A percentile compares a stretch with the other conserved stretches of the same genome.
phyloP scores from a whole-genome alignment of 2,329 filamentous ascomycete genomes.

The Penicillium vulpinum region DNA sequence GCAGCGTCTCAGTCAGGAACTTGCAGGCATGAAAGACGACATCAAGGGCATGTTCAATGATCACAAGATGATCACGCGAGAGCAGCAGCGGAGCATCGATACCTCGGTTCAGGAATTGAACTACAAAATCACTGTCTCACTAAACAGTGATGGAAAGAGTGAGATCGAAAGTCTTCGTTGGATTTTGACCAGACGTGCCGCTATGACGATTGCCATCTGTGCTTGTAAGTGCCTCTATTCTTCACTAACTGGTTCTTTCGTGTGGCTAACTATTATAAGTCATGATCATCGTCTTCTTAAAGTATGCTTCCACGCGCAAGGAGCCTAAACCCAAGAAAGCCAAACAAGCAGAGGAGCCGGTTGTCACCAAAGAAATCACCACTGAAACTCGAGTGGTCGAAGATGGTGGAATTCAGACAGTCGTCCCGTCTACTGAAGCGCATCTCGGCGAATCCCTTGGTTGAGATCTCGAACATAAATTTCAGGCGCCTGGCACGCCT shows the following conservation, averaged over 20 bases:
- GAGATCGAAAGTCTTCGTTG: constrained; percentile 90
- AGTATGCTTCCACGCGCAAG: constrained; percentile 45
- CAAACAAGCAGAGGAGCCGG: constrained; percentile 33
- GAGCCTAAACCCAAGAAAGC: constrained; percentile 36
- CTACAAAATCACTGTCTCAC: constrained; percentile 88
- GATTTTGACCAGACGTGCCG: constrained; percentile 70
- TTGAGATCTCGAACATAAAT: constrained; percentile 12
- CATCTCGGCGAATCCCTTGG: constrained; percentile 35
- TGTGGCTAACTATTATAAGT: constrained; percentile 32
- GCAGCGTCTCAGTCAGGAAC: constrained; percentile 81
- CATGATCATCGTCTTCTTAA: constrained; percentile 51
- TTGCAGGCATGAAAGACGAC: constrained; percentile 78
- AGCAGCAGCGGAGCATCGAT: constrained; percentile 83
- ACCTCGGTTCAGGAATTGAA: constrained; percentile 90
- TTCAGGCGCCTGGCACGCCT: neutral
- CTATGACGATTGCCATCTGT: constrained; percentile 57
- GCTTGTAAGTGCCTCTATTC: constrained; percentile 42
- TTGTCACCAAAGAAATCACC: constrained; percentile 31
- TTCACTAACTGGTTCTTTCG: neutral
- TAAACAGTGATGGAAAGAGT: constrained; percentile 87
- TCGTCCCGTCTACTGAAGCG: constrained; percentile 15
- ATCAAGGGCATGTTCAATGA: constrained; percentile 97
- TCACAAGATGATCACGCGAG: constrained; percentile 84
- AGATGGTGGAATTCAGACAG: constrained; percentile 17
- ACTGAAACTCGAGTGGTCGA: constrained; percentile 25